Base-by-base conservation (phyloP, 768 basidiomycete genomes). In the Amanita rubescens region DNA sequence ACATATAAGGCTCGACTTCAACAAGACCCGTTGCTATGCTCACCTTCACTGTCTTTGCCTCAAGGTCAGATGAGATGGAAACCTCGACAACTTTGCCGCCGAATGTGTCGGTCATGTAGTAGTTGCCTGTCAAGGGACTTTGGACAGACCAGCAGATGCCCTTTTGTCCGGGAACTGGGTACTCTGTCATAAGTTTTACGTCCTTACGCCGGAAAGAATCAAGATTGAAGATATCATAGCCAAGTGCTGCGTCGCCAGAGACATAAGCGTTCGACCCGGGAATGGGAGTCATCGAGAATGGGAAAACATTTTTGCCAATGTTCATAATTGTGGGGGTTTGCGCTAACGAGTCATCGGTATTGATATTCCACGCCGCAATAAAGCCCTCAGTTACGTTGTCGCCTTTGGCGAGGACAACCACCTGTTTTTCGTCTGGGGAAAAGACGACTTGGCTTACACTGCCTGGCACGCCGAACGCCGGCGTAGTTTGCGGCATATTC, bases 61-160 rank as follows among this genome's bases (percentile, higher is more conserved):
- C 37, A 10, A 49, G 48, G 48, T 48, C 35, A 5, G 14, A 11
- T 11, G 30, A n/a, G 24, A 50, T 10, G 12, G 35, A 24, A 38
- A 38, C 37, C 24, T 50, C 20, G 12, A 38, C 9, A n/a, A 50
- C 19, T 14, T 39, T 30, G 37, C 20, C 49, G 14, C 32, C 37
- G 8, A 17, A 33, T 12, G 47, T 48, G 30, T 48, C 47, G 25
- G 47, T 48, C 33, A 48, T 30, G 49, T 50, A 38, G 19, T 50
- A 50, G 20, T 50, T 37, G 10, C 33, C 33, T 35, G 49, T 50
- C 34, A 25, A 35, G 20, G 47, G 49, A 17, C 48, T 25, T 9
- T 25, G 48, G 5, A 49, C 48, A 37, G 48, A 34, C 49, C 49
- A 37, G 34, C 49, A 37, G 37, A 38, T 24, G 19, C 37, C 49